Evolutionary conservation across 345 rosid genomes (phyloP).

Genomic region (Linum trigynum): DNA sequence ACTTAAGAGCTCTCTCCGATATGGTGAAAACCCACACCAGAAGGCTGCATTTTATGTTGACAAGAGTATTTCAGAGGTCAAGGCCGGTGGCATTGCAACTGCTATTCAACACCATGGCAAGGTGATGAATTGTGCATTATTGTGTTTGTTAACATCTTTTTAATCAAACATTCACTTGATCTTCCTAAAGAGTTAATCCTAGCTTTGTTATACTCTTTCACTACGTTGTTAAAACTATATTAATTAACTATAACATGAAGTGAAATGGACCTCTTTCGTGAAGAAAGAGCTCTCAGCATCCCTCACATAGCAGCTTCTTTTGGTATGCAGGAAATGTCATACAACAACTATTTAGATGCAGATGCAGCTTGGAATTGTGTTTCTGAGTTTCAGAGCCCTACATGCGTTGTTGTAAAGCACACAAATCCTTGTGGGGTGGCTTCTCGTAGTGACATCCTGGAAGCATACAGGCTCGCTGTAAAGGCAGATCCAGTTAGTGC

Average conservation of each 20-base stretch:
- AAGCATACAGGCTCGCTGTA: constrained; percentile 80
- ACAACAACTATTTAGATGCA: constrained; percentile 78
- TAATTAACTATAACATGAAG: too few species aligned
- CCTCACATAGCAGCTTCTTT: too few species aligned
- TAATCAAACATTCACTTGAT: background rate
- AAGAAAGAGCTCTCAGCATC: too few species aligned
- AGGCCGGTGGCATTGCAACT: constrained; percentile 91
- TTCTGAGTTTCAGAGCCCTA: constrained; percentile 66
- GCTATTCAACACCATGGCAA: constrained; percentile 95
- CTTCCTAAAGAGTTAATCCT: background rate
- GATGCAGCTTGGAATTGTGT: constrained; percentile 97
- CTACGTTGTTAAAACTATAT: too few species aligned
- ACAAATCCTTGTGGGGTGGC: constrained; percentile 96
- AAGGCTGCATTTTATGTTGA: constrained; percentile 81
- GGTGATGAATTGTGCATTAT: constrained; percentile 30
- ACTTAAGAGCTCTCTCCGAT: constrained; percentile 67
- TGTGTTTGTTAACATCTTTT: background rate
- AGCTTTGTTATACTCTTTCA: background rate
- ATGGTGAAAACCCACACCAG: constrained; percentile 96
- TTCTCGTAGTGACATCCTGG: constrained; percentile 61
- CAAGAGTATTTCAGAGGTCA: constrained; percentile 78
- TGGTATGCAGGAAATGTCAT: constrained; percentile 81
- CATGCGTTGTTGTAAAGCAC: constrained; percentile 86
- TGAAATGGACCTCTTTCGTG: too few species aligned
- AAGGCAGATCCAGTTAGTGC: constrained; percentile 92